Evolutionary conservation across 495 filamentous ascomycete species (phyloP).

Genomic region (Aspergillus haitiensis): DNA sequence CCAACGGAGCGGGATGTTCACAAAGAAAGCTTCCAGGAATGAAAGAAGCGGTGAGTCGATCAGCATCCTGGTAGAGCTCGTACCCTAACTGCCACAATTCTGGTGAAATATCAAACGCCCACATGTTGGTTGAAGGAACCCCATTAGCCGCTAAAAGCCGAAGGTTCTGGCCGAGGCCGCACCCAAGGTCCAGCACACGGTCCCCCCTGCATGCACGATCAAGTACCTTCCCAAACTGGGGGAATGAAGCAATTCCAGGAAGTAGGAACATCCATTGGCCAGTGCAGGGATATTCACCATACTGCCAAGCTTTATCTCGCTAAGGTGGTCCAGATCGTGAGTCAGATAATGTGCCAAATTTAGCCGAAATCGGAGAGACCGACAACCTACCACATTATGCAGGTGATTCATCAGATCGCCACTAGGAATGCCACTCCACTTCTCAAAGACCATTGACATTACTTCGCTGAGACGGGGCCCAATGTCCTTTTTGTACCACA

Average conservation of each 20-base stretch:
- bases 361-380: background rate
- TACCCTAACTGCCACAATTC: constrained; percentile 42
- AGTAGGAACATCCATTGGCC: constrained; percentile 15
- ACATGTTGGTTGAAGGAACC: constrained; percentile 21
- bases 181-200: background rate
- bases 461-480: constrained; percentile 4
- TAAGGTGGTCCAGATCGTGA: background rate
- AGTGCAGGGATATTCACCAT: constrained; percentile 15
- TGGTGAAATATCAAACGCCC: constrained; percentile 31
- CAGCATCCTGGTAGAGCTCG: constrained; percentile 41
- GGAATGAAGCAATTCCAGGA: constrained; percentile 7
- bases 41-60: constrained; percentile 43
- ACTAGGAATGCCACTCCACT: constrained; percentile 6
- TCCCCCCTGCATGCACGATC: background rate
- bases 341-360: background rate
- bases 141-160: constrained; percentile 18
- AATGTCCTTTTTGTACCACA: constrained; percentile 14
- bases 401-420: constrained; percentile 9
- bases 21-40: constrained; percentile 51
- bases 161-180: constrained; percentile 13
- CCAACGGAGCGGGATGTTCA: constrained; percentile 22
- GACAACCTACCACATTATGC: constrained; percentile 13
- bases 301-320: constrained; percentile 8
- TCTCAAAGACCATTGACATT: background rate
- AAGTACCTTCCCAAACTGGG: background rate